phyloP scores from a whole-genome alignment of 129 eudicot genomes.

The Flaveria bidentis region DNA sequence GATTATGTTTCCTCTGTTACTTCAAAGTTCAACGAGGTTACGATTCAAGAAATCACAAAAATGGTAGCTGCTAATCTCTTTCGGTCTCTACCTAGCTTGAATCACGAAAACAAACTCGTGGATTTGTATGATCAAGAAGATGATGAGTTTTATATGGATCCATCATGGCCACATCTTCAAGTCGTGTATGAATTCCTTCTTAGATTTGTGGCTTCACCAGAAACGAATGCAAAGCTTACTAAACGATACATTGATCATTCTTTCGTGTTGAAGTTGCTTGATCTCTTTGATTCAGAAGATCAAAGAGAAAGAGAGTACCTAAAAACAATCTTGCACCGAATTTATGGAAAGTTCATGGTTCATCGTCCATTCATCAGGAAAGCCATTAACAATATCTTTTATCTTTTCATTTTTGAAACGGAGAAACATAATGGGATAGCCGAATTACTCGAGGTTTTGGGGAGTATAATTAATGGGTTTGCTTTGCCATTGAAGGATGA shows the following conservation, averaged over 20 bases:
- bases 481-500: constrained; percentile 64
- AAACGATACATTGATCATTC: constrained; percentile 62
- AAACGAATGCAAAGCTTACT: constrained; percentile 59
- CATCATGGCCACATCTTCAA: constrained; percentile 83
- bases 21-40: constrained; percentile 59
- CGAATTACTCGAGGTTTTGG: constrained; percentile 60
- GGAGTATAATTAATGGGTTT: constrained; percentile 64
- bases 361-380: constrained; percentile 78
- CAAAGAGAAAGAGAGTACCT: constrained; percentile 81
- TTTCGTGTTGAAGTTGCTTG: constrained; percentile 54
- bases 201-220: constrained; percentile 67
- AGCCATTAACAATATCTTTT: constrained; percentile 54
- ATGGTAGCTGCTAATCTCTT: constrained; percentile 72
- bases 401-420: constrained; percentile 47
- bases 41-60: constrained; percentile 60
- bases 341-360: constrained; percentile 63
- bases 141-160: constrained; percentile 63
- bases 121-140: constrained; percentile 73
- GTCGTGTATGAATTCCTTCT: constrained; percentile 72
- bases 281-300: constrained; percentile 61
- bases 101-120: constrained; percentile 45
- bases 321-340: constrained; percentile 63
- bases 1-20: constrained; percentile 57
- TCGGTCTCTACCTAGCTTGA: constrained; percentile 50
- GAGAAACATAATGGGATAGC: constrained; percentile 57